Conservation (phyloP, 768 basidiomycete species). For the Austroboletus eburneus region DNA sequence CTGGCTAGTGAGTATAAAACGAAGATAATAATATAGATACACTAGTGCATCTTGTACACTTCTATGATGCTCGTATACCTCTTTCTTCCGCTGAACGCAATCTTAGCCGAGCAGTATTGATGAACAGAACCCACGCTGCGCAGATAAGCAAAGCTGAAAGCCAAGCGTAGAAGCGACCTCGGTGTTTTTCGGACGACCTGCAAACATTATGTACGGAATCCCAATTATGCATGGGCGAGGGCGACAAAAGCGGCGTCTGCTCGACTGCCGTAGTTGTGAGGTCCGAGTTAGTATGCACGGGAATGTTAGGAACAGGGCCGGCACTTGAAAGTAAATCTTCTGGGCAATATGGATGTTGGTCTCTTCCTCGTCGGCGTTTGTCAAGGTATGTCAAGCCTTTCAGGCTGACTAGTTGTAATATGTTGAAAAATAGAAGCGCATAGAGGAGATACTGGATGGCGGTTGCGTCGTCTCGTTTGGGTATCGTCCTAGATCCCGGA, state of each 20-base stretch:
- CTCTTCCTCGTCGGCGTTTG: constrained; percentile 33
- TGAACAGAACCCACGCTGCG: constrained; percentile 60
- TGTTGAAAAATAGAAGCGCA: constrained; percentile 52
- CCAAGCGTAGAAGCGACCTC: constrained; percentile 50
- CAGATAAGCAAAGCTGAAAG: constrained; percentile 42
- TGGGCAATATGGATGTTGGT: constrained; percentile 11
- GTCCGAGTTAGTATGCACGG: background rate
- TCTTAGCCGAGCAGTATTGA: constrained; percentile 56
- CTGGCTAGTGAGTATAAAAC: constrained; percentile 28
- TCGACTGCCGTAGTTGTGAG: constrained; percentile 1
- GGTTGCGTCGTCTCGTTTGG: constrained; percentile 28
- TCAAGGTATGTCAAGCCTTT: constrained; percentile 48
- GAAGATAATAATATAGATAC: constrained; percentile 11
- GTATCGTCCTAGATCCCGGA: constrained; percentile 1
- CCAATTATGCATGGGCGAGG: background rate
- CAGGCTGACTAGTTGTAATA: constrained; percentile 52
- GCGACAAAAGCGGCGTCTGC: constrained; percentile 13
- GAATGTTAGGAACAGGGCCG: background rate
- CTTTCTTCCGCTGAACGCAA: constrained; percentile 44
- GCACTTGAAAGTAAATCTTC: constrained; percentile 6
- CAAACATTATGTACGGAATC: constrained; percentile 13
- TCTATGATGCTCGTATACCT: background rate
- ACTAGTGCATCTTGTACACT: too few relatives aligned
- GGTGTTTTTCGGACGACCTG: constrained; percentile 34
- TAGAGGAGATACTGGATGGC: constrained; percentile 54